A percentile compares a stretch with the other conserved stretches of the same genome.
Conservation (phyloP, 23 red algal genomes). For the Gracilariopsis chorda region DNA sequence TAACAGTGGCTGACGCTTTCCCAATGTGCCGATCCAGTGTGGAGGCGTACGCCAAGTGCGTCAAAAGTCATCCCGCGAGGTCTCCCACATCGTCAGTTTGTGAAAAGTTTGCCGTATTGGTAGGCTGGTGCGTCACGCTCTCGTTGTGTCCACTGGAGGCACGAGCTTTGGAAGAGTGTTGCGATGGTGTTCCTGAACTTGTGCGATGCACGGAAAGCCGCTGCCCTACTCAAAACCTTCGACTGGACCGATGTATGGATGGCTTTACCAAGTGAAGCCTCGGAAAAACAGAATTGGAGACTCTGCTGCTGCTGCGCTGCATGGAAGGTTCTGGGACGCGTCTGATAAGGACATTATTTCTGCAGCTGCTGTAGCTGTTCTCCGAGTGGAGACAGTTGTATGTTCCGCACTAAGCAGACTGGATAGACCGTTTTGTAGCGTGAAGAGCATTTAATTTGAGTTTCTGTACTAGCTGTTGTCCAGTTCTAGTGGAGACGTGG, state of each 20-base stretch:
- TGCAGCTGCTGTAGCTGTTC: too few species aligned
- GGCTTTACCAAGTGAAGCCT: neutral
- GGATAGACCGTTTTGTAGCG: too few species aligned
- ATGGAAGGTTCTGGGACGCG: too few species aligned
- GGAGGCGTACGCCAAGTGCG: neutral
- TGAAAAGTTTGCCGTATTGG: neutral
- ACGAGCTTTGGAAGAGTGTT: neutral
- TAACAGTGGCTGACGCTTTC: neutral
- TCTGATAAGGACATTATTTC: too few species aligned
- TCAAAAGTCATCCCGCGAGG: neutral
- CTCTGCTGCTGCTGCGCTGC: too few species aligned
- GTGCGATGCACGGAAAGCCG: neutral
- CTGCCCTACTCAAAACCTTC: neutral
- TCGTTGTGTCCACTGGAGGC: neutral
- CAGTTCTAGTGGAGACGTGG: too few species aligned
- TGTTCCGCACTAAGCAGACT: too few species aligned
- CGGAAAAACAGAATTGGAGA: too few species aligned
- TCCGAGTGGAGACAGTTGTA: too few species aligned
- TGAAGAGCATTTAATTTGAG: too few species aligned
- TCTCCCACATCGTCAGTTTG: slow-evolving; percentile 5
- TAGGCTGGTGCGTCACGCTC: slow-evolving; percentile 30
- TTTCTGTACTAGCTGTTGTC: too few species aligned
- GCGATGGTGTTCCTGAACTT: slow-evolving; percentile 4
- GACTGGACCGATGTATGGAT: slow-evolving; percentile 13
- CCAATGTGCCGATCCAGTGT: neutral